These are phyloP conservation scores for Aspergillus biplanus DNA, from an alignment of 495 filamentous ascomycete species.

Conservation along the genomic window DNA sequence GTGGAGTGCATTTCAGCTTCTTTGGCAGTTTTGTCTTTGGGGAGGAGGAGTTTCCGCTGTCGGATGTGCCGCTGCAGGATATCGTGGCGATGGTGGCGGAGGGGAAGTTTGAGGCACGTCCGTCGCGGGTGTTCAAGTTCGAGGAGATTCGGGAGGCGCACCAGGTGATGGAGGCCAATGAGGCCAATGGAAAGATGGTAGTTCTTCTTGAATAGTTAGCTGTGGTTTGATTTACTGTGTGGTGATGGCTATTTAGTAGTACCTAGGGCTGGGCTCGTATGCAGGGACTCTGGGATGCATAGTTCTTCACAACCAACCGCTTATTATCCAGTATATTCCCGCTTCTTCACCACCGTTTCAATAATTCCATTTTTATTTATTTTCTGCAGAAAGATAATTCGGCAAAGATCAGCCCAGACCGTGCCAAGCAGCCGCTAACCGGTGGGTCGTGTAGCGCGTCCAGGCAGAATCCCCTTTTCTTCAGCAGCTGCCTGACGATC, in stretches of 20 bases:
- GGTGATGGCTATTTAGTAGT: too few species aligned
- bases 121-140: constrained; percentile 35
- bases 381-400: too few species aligned
- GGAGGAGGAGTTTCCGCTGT: constrained; percentile 43
- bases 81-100: constrained; percentile 40
- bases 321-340: too few species aligned
- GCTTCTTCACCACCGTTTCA: too few species aligned
- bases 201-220: constrained; percentile 21
- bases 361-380: too few species aligned
- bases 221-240: too few species aligned
- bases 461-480: neutral
- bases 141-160: constrained; percentile 42
- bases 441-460: neutral
- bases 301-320: too few species aligned
- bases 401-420: neutral
- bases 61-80: constrained; percentile 45
- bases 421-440: neutral
- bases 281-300: too few species aligned
- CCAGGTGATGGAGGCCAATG: constrained; percentile 33
- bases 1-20: constrained; percentile 55
- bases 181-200: constrained; percentile 44
- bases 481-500: neutral
- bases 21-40: constrained; percentile 50
- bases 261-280: too few species aligned
- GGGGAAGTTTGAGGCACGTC: constrained; percentile 33